Conservation (phyloP, 805 yeast genomes). For the Lipomyces kockii region DNA sequence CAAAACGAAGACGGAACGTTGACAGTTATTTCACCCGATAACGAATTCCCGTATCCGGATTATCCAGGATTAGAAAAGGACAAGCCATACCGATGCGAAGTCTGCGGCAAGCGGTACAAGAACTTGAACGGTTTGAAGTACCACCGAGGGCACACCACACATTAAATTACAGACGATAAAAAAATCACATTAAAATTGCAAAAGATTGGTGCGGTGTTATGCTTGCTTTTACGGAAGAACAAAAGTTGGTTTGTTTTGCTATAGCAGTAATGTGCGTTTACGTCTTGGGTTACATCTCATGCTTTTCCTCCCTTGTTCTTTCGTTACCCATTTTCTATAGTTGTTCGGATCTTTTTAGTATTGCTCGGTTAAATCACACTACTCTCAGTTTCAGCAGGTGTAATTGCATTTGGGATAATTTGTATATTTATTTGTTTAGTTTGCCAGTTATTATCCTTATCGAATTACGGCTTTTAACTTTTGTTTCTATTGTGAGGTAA, state of each 20-base stretch:
- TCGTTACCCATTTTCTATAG: constrained; percentile 5
- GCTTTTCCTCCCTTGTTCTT: constrained; percentile 5
- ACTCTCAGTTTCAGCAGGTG: constrained; percentile 17
- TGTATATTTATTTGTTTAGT: constrained; percentile 13
- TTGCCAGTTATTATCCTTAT: neutral
- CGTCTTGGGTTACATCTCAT: constrained; percentile 4
- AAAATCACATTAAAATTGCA: neutral
- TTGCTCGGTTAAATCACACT: constrained; percentile 4
- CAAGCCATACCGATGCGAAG: constrained; percentile 97
- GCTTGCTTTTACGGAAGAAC: constrained; percentile 24
- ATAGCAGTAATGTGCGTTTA: constrained; percentile 1
- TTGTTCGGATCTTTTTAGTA: constrained; percentile 5
- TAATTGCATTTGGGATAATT: constrained; percentile 32
- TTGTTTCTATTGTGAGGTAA: constrained; percentile 3
- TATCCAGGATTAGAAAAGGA: constrained; percentile 96
- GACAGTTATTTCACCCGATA: constrained; percentile 83
- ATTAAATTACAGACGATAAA: constrained; percentile 49
- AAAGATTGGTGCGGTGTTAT: constrained; percentile 10
- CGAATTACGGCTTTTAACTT: neutral
- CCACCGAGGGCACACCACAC: constrained; percentile 98
- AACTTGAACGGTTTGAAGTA: constrained; percentile 94
- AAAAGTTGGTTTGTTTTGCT: constrained; percentile 27
- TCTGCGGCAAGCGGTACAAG: constrained; percentile 96
- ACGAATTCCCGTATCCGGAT: constrained; percentile 85
- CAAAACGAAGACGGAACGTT: constrained; percentile 92